Percentiles rank a stretch among this genome's conserved stretches.
Conservation (phyloP, 2,329 filamentous ascomycete species). For the Fusarium sacchari region DNA sequence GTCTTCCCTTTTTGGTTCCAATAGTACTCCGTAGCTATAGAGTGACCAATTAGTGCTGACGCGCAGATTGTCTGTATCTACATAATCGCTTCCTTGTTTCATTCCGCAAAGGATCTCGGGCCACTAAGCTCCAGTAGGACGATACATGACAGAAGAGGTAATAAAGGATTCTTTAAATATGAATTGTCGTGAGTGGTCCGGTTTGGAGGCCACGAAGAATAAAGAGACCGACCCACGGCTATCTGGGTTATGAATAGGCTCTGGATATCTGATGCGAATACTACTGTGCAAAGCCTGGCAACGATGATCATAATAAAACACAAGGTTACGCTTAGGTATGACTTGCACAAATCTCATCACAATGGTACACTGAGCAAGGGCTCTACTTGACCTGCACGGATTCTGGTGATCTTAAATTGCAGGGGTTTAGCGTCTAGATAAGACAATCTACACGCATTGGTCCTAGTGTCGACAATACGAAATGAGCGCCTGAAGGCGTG, state of each 20-base stretch:
- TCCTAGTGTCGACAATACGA: constrained; percentile 8
- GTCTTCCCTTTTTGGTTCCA: not conserved
- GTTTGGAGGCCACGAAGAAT: too few species aligned
- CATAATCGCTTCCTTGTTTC: not conserved
- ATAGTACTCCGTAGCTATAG: too few species aligned
- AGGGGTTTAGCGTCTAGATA: not conserved
- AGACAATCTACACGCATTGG: not conserved
- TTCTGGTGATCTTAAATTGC: not conserved
- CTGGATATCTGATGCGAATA: not conserved
- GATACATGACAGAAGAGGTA: not conserved
- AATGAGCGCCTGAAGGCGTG: not conserved
- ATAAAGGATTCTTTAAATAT: too few species aligned
- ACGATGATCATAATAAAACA: not conserved
- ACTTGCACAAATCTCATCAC: not conserved
- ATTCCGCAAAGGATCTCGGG: fast-evolving
- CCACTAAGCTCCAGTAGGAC: fast-evolving
- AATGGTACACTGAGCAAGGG: not conserved
- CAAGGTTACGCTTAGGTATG: not conserved
- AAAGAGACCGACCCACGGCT: not conserved
- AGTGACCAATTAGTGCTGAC: not conserved
- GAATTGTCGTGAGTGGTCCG: not conserved
- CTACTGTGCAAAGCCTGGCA: not conserved
- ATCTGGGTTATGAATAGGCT: not conserved
- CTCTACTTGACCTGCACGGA: not conserved
- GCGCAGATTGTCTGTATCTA: not conserved